phyloP scores from a whole-genome alignment of 179 eudicot species.

The Kewa caespitosa region DNA sequence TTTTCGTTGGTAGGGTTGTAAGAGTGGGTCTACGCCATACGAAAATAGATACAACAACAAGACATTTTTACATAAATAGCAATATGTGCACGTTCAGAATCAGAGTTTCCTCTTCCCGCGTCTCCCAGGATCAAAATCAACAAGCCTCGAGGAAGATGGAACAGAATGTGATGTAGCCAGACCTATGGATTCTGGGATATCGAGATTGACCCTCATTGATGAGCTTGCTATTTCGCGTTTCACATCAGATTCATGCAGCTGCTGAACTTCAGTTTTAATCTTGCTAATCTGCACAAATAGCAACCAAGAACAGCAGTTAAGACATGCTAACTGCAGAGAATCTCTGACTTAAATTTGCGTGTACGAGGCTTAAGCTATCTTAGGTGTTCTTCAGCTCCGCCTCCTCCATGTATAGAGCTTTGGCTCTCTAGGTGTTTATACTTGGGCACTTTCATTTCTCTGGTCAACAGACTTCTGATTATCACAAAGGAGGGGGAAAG shows the following conservation, averaged over 20 bases:
- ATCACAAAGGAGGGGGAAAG: too few species aligned
- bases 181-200: conserved; percentile 95
- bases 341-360: not conserved
- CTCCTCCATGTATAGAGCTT: too few species aligned
- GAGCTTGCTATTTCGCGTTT: conserved; percentile 56
- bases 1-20: not conserved
- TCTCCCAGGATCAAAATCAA: conserved; percentile 67
- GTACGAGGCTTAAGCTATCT: too few species aligned
- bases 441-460: too few species aligned
- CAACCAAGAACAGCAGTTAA: not conserved
- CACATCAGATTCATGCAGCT: conserved; percentile 48
- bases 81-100: conserved; percentile 14
- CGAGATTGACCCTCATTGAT: conserved; percentile 60
- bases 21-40: not conserved
- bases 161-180: conserved; percentile 40
- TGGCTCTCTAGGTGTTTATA: too few species aligned
- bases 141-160: conserved; percentile 62
- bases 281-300: conserved; percentile 52
- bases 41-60: not conserved
- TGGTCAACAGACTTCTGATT: too few species aligned
- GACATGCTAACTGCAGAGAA: not conserved
- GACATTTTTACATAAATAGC: not conserved
- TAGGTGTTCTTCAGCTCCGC: too few species aligned
- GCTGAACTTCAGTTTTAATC: conserved; percentile 49
- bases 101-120: conserved; percentile 72